Percentiles rank a stretch among this genome's conserved stretches.
phyloP scores from a whole-genome alignment of 768 basidiomycete species.

The Phylloporus sp. region DNA sequence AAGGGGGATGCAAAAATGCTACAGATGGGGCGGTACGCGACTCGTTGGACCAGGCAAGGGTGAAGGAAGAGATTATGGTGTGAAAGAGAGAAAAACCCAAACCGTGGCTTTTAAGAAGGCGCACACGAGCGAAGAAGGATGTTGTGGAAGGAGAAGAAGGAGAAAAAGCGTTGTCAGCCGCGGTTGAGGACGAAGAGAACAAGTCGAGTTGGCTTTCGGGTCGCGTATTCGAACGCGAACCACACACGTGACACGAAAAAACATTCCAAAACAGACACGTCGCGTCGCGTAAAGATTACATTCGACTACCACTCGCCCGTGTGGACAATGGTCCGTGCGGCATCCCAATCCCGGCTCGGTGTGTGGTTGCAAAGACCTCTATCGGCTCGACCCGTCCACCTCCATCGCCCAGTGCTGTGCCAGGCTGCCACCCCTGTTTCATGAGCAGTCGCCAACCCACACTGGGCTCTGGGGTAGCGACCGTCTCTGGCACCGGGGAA shows the following conservation, averaged over 20 bases:
- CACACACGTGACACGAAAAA: constrained; percentile 35
- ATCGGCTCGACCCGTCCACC: constrained; percentile 53
- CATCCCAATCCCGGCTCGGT: constrained; percentile 56
- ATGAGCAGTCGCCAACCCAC: constrained; percentile 64
- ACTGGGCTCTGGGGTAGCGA: constrained; percentile 51
- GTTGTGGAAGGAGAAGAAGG: constrained; percentile 18
- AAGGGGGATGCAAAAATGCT: constrained; percentile 22
- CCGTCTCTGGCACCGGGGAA: constrained; percentile 19
- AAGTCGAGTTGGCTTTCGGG: constrained; percentile 8
- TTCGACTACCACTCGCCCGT: not conserved
- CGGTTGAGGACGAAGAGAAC: constrained; percentile 27
- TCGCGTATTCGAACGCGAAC: constrained; percentile 37
- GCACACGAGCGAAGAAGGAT: constrained; percentile 18
- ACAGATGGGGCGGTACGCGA: constrained; percentile 15
- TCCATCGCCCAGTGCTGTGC: constrained; percentile 36
- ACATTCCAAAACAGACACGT: constrained; percentile 34
- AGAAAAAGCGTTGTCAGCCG: constrained; percentile 32
- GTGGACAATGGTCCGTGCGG: constrained; percentile 14
- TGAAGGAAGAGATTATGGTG: constrained; percentile 25
- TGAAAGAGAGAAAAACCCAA: constrained; percentile 31
- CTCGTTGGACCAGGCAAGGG: constrained; percentile 8
- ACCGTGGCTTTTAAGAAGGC: constrained; percentile 23
- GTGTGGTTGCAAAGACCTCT: constrained; percentile 37
- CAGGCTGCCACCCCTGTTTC: constrained; percentile 77
- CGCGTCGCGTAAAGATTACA: constrained; percentile 21